phyloP scores from a whole-genome alignment of 177 flowering plant genomes.

The Tripterygium wilfordii region DNA sequence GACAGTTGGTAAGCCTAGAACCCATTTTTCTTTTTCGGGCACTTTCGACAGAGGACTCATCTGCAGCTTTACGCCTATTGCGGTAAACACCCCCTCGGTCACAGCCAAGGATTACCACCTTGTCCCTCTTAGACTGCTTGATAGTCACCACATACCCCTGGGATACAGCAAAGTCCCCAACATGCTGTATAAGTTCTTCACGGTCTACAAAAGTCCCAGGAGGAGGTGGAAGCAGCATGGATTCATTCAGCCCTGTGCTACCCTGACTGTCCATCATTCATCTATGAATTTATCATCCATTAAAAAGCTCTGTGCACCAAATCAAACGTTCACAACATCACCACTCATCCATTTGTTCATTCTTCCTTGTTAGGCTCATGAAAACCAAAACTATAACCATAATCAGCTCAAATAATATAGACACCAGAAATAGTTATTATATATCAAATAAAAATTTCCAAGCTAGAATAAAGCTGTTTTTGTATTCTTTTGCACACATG shows the following conservation, averaged over 20 bases:
- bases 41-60: slow-evolving; percentile 19
- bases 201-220: slow-evolving; percentile 32
- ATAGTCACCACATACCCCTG: slow-evolving; percentile 37
- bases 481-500: no score
- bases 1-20: slow-evolving; percentile 39
- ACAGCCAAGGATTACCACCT: slow-evolving; percentile 31
- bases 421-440: no score
- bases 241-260: slow-evolving; percentile 10
- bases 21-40: slow-evolving; percentile 23
- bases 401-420: no score
- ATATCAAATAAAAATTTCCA: no score
- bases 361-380: no score
- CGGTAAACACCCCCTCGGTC: slow-evolving; percentile 39
- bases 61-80: slow-evolving; percentile 26
- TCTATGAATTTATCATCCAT: no score
- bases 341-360: no score
- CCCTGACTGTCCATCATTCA: slow-evolving; percentile 17
- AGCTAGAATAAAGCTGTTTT: no score
- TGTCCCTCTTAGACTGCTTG: slow-evolving; percentile 34
- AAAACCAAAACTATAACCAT: no score
- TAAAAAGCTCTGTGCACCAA: no score
- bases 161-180: slow-evolving; percentile 24
- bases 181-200: slow-evolving; percentile 35
- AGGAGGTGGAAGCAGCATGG: slow-evolving; percentile 30
- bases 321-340: no score